Evolutionary conservation across 106 monocot genomes (phyloP), one percentile per base, ranked within the genome.

Genomic region (Vanilla planifolia): DNA sequence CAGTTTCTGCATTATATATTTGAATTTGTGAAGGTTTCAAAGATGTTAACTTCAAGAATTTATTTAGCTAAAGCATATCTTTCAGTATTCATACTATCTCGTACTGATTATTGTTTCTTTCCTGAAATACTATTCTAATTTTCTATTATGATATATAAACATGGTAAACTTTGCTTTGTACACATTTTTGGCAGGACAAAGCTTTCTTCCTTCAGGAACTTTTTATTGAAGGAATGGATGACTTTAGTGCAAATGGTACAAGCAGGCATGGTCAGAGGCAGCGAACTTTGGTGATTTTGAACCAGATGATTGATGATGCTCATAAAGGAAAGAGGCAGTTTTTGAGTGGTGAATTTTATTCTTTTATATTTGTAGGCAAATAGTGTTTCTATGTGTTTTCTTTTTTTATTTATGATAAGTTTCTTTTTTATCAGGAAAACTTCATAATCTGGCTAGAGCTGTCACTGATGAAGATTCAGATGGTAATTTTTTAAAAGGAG

Each of bases 231-330:
- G 81, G 75, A 56, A 43, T 59, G 59, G 27, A 33, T 63, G 44
- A 67, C 61, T 68, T 30, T 43, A 35, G 63, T 45, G 66, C 67
- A 67, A 73, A 67, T 56, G 95, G 84, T 61, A 59, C 67, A 48
- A 59, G 11, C 41, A 81, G 71, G 63, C 78, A 73, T 65, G 80
- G 72, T 11, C 95, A 86, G 72, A 86, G 74, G 61, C 86, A 83
- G 60, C 86, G 83, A 43, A 71, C 94, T 64, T 73, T 90, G 66
- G 72, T 65, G 21, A 79, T 90, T 60, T 72, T 96, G 64, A 74
- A 90, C 56, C 86, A 90, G 69, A 96, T 85, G 80, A 90, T 96
- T 75, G 90, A 90, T 80, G 95, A 96, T 81, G 95, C 95, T 79
- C 80, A 86, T 78, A 75, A 77, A 74, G 95, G 86, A 77, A 96